phyloP scores from a whole-genome alignment of 371 early-diverging fungal species.

The Zopfochytrium polystomum region DNA sequence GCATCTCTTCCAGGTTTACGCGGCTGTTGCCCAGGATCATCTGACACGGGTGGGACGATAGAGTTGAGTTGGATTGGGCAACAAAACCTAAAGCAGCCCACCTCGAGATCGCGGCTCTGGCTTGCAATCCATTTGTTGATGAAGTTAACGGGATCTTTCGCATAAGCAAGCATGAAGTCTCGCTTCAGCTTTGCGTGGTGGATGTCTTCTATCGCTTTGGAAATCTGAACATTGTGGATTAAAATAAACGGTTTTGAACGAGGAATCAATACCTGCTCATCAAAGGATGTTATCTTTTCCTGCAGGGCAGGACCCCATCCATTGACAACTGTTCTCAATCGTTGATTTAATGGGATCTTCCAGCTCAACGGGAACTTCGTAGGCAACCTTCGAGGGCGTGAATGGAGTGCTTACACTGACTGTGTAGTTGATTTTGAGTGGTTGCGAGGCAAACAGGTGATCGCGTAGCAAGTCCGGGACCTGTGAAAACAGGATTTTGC shows the following conservation, averaged over 20 bases:
- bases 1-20: slow-evolving; percentile 77
- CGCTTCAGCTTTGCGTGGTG: slow-evolving; percentile 85
- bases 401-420: slow-evolving; percentile 55
- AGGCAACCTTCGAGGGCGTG: slow-evolving; percentile 35
- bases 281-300: slow-evolving; percentile 47
- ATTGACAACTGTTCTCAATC: slow-evolving; percentile 37
- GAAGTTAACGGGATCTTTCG: slow-evolving; percentile 82
- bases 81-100: slow-evolving; percentile 21
- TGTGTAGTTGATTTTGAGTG: slow-evolving; percentile 86
- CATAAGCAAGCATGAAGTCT: slow-evolving; percentile 87
- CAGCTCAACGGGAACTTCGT: slow-evolving; percentile 85
- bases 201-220: slow-evolving; percentile 68
- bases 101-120: slow-evolving; percentile 88
- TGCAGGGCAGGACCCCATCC: slow-evolving; percentile 18
- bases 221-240: slow-evolving; percentile 37
- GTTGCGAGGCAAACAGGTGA: slow-evolving; percentile 80
- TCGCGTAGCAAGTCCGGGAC: slow-evolving; percentile 77
- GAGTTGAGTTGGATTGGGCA: not conserved
- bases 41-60: slow-evolving; percentile 24
- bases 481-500: slow-evolving; percentile 74
- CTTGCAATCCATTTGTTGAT: slow-evolving; percentile 88
- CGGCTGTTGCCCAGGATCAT: slow-evolving; percentile 80
- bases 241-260: not conserved
- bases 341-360: slow-evolving; percentile 65
- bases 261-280: slow-evolving; percentile 42